Base-by-base conservation (phyloP, 495 filamentous ascomycete species). In the Xeromyces bisporus region DNA sequence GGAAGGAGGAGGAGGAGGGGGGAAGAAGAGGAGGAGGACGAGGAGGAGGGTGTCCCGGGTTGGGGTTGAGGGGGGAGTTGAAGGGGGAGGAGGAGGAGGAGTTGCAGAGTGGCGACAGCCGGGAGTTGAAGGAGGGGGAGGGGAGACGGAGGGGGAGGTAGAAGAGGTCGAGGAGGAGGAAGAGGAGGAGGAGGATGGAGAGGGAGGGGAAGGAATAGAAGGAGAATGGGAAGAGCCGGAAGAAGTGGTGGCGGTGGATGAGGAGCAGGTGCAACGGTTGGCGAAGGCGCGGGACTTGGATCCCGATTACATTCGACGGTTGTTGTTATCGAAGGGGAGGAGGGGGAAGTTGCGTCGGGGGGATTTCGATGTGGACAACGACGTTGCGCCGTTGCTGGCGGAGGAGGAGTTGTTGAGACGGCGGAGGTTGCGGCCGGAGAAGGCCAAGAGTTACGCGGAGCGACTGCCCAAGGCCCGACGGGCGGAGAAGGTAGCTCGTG, bases 361-460 rank as follows among this genome's bases (percentile, higher is more conserved):
- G 1, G 66, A 66, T 34, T 64, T 71, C 39, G 62, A 49, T 4
- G 55, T 65, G 14, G 69, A 69, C 39, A 79, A 81, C 43, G 75
- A 80, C 29, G 47, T 56, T 29, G 64, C 71, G 6, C 87, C 87
- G 11, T 59, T 86, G 26, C 67, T 67, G 42, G 85, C 92, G 38
- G 77, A 86, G 35, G 86, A 93, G 44, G 73, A 81, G 39, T 53
- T 69, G 15, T 46, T 75, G 41, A 64, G 66, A 47, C 76, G 66
- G 50, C 66, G 71, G 39, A 71, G 68, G 29, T 62, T 56, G 35
- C 43, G 42, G 10, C 53, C 66, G 4, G 66, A 73, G 41, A 71
- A 69, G 35, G 82, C 82, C 25, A 94, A 93, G 64, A 91, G 78
- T 40, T 93, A 93, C 56, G 89, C 91, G 4, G 89, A 99, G 53